A percentile compares a stretch with the other conserved stretches of the same genome.
Conservation (phyloP, 192 early-diverging fungal genomes). For the Phlyctochytrium planicorne region DNA sequence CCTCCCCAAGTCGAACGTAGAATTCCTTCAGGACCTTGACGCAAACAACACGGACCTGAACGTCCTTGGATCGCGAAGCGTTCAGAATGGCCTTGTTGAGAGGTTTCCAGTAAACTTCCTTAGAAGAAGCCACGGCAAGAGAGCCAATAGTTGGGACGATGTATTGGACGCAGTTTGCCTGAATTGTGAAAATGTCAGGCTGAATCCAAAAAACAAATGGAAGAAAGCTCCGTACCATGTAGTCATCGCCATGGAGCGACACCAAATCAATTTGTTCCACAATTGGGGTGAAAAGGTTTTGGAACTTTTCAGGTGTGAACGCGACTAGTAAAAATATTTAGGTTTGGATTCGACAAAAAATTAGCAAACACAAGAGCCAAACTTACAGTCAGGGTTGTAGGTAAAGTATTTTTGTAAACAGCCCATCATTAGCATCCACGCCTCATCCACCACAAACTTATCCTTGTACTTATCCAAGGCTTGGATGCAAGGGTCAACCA, state of each 20-base stretch:
- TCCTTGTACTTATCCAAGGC: conserved; percentile 73
- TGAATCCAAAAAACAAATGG: background rate
- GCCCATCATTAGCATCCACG: background rate
- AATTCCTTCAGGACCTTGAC: conserved; percentile 73
- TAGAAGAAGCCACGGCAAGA: conserved; percentile 72
- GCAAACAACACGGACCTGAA: conserved; percentile 63
- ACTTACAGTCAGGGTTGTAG: background rate
- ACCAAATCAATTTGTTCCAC: conserved; percentile 68
- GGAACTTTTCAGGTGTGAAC: conserved; percentile 73
- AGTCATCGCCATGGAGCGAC: conserved; percentile 44
- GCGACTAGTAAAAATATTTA: conserved; percentile 44
- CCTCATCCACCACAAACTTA: background rate
- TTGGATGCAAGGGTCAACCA: conserved; percentile 64
- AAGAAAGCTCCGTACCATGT: conserved; percentile 14
- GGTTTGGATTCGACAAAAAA: conserved; percentile 9
- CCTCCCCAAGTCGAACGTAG: conserved; percentile 88
- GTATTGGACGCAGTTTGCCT: conserved; percentile 7
- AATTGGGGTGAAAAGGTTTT: conserved; percentile 69
- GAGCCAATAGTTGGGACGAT: conserved; percentile 79
- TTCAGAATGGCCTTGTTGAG: conserved; percentile 81
- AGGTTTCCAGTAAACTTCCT: conserved; percentile 84
- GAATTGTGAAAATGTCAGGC: conserved; percentile 16
- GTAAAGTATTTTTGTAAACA: conserved; percentile 26
- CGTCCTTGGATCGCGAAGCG: conserved; percentile 71
- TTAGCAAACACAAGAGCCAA: conserved; percentile 12